These are phyloP conservation scores for Clonostachys rhizophaga DNA, from an alignment of 2,329 filamentous ascomycete species.

Conservation along the genomic window DNA sequence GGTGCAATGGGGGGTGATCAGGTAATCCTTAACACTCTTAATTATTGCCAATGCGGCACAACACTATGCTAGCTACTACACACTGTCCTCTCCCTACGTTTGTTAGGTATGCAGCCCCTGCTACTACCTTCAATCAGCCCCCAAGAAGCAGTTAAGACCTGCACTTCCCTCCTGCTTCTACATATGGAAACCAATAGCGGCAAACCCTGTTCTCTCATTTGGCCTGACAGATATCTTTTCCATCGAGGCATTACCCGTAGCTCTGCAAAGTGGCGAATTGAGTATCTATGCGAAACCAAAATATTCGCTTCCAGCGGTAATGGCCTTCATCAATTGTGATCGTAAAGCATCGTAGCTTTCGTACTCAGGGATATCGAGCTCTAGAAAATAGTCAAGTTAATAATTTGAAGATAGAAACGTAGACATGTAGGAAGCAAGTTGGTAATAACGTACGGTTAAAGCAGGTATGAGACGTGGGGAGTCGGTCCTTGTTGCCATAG, in stretches of 20 bases:
- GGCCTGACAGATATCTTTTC: too few species aligned
- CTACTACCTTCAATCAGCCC: too few species aligned
- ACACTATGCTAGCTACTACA: not conserved
- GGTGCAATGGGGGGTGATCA: too few species aligned
- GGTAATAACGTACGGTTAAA: conserved; percentile 84
- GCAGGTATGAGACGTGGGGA: conserved; percentile 96
- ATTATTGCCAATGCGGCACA: not conserved
- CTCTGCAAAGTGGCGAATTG: too few species aligned
- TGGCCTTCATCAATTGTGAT: conserved; percentile 86
- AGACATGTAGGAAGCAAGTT: not conserved
- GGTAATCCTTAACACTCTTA: not conserved
- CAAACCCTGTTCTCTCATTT: too few species aligned
- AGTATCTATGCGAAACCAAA: conserved; percentile 84
- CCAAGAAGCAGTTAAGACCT: conserved; percentile 4
- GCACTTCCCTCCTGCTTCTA: conserved; percentile 8
- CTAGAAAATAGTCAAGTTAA: conserved; percentile 37
- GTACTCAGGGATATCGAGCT: conserved; percentile 97
- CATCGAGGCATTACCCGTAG: too few species aligned
- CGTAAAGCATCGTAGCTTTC: conserved; percentile 91
- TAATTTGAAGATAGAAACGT: not conserved
- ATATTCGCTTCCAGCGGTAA: conserved; percentile 95
- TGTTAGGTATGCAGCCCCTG: too few species aligned
- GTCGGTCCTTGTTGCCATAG: conserved; percentile 91
- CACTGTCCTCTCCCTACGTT: too few species aligned
- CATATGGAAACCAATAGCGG: too few species aligned